Base-by-base conservation (phyloP, 805 yeast genomes). In the Suhomyces canberraensis region DNA sequence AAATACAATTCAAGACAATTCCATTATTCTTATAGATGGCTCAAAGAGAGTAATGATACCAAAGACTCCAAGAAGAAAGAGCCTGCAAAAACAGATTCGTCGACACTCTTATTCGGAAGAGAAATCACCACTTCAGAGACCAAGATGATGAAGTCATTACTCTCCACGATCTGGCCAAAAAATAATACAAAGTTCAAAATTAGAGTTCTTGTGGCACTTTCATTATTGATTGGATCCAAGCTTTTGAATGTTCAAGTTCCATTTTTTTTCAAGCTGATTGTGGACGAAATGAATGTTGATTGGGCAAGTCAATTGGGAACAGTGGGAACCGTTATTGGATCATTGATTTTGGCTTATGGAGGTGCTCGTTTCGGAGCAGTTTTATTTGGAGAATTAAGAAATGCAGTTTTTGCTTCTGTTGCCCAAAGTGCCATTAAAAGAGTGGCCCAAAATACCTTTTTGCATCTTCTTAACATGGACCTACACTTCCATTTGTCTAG, bases 161-260 rank as follows among this genome's bases (percentile, higher is more conserved):
- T 84, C 42, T 66, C 75, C 11, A 87, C 88, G 39, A 72, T 87
- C 11, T 87, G 96, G 96, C 96, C 96, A 8, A 78, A 76, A 47
- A 72, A 79, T 41, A 78, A 83, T 40, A 69, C 75, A 4, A 71
- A 79, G 37, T 82, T 82, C 41, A 84, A 79, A 54, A 48, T 76
- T 20, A 68, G 98, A 31, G 98, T 93, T 1, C 61, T 84, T 0
- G 45, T 84, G 5, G 97, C 98, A 0, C 56, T 93, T 13, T 49
- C 79, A 0, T 66, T 93, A 39, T 70, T 93, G 41, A 75, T 93
- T 3, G 79, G 80, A 0, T 84, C 97, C 14, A 93, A 93, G 57
- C 55, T 93, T 5, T 67, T 93, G 25, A 93, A 90, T 57, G 96
- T 93, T 4, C 96, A 93, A 58, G 98, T 93, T 4, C 98, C 98